phyloP scores from a whole-genome alignment of 148 eudicot species.

The Silene latifolia region DNA sequence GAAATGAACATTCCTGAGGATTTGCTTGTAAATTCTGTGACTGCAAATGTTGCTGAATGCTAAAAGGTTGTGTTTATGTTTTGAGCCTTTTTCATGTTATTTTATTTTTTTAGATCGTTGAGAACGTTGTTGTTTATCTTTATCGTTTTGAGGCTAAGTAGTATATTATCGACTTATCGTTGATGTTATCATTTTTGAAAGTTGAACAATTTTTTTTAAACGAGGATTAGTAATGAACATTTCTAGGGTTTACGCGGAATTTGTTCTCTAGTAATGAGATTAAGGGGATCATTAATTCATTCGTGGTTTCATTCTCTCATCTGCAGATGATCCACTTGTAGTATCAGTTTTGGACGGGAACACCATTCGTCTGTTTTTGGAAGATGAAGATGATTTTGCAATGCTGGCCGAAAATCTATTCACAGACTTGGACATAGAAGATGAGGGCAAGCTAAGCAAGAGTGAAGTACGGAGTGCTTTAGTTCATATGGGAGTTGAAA shows the following conservation, averaged over 20 bases:
- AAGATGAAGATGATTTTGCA: slow-evolving; percentile 78
- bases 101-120: too few relatives aligned
- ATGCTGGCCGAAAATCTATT: slow-evolving; percentile 72
- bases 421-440: slow-evolving; percentile 61
- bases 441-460: slow-evolving; percentile 61
- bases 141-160: too few relatives aligned
- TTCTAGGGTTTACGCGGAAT: background rate
- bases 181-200: too few relatives aligned
- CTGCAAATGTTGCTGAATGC: too few relatives aligned
- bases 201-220: too few relatives aligned
- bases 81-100: too few relatives aligned
- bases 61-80: too few relatives aligned
- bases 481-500: slow-evolving; percentile 57
- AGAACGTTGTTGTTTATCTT: too few relatives aligned
- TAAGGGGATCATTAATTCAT: background rate
- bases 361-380: slow-evolving; percentile 44
- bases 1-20: too few relatives aligned
- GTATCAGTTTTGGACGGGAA: slow-evolving; percentile 61
- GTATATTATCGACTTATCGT: too few relatives aligned
- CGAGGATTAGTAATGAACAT: background rate
- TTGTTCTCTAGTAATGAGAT: background rate
- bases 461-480: slow-evolving; percentile 53
- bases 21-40: too few relatives aligned
- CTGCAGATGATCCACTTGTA: slow-evolving; percentile 60
- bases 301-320: slow-evolving; percentile 1